Evolutionary conservation across 2,329 filamentous ascomycete genomes (phyloP), one percentile per base, ranked within the genome.

Genomic region (Paecilomyces formosus): DNA sequence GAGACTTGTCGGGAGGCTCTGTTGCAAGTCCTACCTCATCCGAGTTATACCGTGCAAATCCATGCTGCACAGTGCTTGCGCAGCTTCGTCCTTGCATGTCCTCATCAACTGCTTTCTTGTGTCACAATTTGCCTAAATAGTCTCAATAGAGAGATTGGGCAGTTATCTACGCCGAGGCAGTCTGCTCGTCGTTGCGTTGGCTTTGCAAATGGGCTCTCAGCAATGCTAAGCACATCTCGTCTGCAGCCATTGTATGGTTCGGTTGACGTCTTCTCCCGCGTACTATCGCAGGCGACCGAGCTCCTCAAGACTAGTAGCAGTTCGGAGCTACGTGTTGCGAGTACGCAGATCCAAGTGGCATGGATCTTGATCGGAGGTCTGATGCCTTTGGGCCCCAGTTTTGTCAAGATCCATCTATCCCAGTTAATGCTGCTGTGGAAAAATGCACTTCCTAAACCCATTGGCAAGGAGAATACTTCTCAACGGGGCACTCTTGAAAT

Each of bases 61-160:
- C 89, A 94, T 67, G 88, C 91, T 1, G 90, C 94, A 3, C 85
- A 89, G 61, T 96, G 92, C 68, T 79, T 97, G 66, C 91, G 93
- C 65, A 85, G 84, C 0, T 94, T 97, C 68, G 90, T 96, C 0
- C 80, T 96, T 51, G 92, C 92, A 13, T 97, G 92, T 65, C 94
- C 94, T 3, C 90, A 96, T 65, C 93, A 97, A 70, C 83, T 99
- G 5, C 79, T 97, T 4, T 90, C 91, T 2, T 94, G 92, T 62
- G 85, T 97, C 18, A 96, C 93, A 0, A 90, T 97, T 53, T 97
- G 92, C 73, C 92, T 97, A 88, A 97, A 97, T 73, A 97, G 91
- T 70, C 82, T 99, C 60, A 90, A 86, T 61, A 83, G 94, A 62
- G 94, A 99, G 69, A 81, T 99, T 28, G 87, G 87, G 28, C 82